Percentiles rank a stretch among this genome's conserved stretches.
These are phyloP conservation scores for Phyllosticta capitalensis DNA, from an alignment of 2,329 filamentous ascomycete species.

Conservation along the genomic window DNA sequence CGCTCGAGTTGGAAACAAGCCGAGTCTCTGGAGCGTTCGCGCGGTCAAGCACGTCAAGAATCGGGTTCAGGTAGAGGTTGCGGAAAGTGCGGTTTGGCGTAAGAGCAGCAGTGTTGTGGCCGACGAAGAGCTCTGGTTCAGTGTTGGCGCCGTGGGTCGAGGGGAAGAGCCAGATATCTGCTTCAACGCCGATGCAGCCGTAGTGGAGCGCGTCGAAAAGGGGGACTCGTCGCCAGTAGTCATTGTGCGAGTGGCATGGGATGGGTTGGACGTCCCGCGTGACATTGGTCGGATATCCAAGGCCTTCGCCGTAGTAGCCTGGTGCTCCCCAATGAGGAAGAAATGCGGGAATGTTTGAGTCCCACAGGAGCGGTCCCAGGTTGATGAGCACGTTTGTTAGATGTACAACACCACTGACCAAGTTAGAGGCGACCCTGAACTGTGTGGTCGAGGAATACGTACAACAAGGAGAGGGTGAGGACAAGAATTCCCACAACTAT, in stretches of 20 bases:
- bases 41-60: constrained; percentile 39
- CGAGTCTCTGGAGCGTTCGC: constrained; percentile 33
- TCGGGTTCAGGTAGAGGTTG: constrained; percentile 44
- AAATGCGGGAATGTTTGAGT: constrained; percentile 24
- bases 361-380: constrained; percentile 28
- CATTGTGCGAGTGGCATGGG: constrained; percentile 49
- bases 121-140: constrained; percentile 45
- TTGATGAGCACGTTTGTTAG: constrained; percentile 30
- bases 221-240: constrained; percentile 48
- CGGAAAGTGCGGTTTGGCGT: constrained; percentile 39
- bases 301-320: constrained; percentile 25
- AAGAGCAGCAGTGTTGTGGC: constrained; percentile 41
- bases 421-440: background rate
- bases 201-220: constrained; percentile 46
- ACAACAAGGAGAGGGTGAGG: constrained; percentile 24
- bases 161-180: constrained; percentile 46
- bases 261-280: constrained; percentile 42
- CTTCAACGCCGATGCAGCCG: constrained; percentile 48
- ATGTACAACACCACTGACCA: constrained; percentile 32
- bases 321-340: constrained; percentile 34
- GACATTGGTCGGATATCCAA: constrained; percentile 35
- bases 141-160: constrained; percentile 14
- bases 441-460: constrained; percentile 13
- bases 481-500: constrained; percentile 16
- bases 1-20: constrained; percentile 9